Evolutionary conservation across 768 basidiomycete genomes (phyloP).

Genomic region (Hygrocybe punicea): DNA sequence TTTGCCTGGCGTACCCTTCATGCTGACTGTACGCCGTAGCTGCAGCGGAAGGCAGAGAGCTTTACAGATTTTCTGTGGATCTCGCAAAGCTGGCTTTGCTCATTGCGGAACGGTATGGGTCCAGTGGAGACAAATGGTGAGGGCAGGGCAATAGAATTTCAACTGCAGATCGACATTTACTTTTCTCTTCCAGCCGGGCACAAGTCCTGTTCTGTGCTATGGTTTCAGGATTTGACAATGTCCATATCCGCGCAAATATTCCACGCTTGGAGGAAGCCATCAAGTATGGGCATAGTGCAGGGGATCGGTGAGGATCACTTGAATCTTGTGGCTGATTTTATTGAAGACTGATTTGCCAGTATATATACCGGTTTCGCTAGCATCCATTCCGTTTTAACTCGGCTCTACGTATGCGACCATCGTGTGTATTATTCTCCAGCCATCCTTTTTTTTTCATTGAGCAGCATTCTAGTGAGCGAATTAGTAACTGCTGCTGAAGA

Average conservation of each 20-base stretch:
- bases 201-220: slow-evolving; percentile 58
- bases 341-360: slow-evolving; percentile 29
- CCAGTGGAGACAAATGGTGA: slow-evolving; percentile 65
- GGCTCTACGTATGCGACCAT: slow-evolving; percentile 60
- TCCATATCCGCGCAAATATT: slow-evolving; percentile 61
- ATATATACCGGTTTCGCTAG: slow-evolving; percentile 60
- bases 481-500: slow-evolving; percentile 58
- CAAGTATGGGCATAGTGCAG: slow-evolving; percentile 62
- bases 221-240: slow-evolving; percentile 65
- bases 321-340: background rate
- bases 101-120: slow-evolving; percentile 64
- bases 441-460: background rate
- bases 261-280: slow-evolving; percentile 59
- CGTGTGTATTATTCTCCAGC: slow-evolving; percentile 36
- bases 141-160: slow-evolving; percentile 7
- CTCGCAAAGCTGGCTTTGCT: slow-evolving; percentile 63
- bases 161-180: slow-evolving; percentile 7
- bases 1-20: background rate
- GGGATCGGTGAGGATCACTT: slow-evolving; percentile 49
- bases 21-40: slow-evolving; percentile 29
- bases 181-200: slow-evolving; percentile 44
- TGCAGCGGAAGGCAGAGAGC: slow-evolving; percentile 57
- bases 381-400: slow-evolving; percentile 52
- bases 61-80: slow-evolving; percentile 67
- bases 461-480: slow-evolving; percentile 48